Evolutionary conservation across 1,284 basidiomycete genomes (phyloP).

Genomic region (Irpex lacteus): DNA sequence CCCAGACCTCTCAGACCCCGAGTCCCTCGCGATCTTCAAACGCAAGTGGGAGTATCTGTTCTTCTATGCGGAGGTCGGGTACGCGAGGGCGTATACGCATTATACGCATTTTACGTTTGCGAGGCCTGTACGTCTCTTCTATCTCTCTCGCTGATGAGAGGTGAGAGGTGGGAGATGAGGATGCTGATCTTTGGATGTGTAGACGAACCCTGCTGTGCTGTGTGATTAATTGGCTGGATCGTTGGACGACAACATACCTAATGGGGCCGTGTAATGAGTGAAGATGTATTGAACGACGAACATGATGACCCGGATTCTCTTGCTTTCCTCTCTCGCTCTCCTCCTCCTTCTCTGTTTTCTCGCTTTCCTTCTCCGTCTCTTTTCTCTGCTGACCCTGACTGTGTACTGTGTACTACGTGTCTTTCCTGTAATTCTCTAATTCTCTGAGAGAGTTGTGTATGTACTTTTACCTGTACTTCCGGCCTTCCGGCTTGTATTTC

Average conservation of each 20-base stretch:
- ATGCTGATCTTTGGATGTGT: neutral
- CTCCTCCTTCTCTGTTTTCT: too few relatives aligned
- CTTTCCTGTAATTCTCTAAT: too few relatives aligned
- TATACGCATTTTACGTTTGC: slow-evolving; percentile 14
- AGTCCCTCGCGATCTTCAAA: slow-evolving; percentile 13
- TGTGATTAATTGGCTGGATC: neutral
- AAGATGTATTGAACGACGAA: neutral
- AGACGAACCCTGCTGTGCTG: slow-evolving; percentile 2
- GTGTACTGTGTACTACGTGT: too few relatives aligned
- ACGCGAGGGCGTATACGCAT: slow-evolving; percentile 16
- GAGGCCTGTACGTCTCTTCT: slow-evolving; percentile 11
- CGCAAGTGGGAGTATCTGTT: slow-evolving; percentile 21
- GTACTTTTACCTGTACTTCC: too few relatives aligned
- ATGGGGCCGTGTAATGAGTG: too few relatives aligned
- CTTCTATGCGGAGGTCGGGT: slow-evolving; percentile 19
- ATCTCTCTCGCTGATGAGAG: neutral
- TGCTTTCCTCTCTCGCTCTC: too few relatives aligned
- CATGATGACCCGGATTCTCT: too few relatives aligned
- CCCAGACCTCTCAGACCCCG: slow-evolving; percentile 9
- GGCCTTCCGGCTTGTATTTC: too few relatives aligned
- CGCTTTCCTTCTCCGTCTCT: too few relatives aligned
- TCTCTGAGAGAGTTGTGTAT: too few relatives aligned
- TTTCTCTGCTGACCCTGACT: too few relatives aligned
- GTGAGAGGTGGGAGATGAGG: neutral
- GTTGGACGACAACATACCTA: neutral